These are phyloP conservation scores for Ophiostoma himal-ulmi DNA, from an alignment of 2,329 filamentous ascomycete genomes.

Conservation along the genomic window DNA sequence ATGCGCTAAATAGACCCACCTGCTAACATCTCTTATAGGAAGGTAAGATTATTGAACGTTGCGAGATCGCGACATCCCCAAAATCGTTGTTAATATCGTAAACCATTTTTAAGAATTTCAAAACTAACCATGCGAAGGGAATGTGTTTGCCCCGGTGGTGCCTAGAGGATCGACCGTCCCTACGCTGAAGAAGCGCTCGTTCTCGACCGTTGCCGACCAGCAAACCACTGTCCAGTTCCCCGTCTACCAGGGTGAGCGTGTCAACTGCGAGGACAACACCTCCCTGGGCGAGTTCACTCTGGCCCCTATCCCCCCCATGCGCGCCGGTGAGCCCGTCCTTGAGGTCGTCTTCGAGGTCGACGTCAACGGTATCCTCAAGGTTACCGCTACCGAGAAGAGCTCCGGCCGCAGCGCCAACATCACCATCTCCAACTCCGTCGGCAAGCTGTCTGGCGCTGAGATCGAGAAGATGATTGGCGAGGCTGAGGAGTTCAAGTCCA, in stretches of 20 bases:
- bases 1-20: not conserved
- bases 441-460: conserved; percentile 89
- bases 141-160: conserved; percentile 95
- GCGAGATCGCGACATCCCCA: not conserved
- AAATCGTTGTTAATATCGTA: not conserved
- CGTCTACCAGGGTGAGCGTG: conserved; percentile 91
- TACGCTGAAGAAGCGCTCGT: conserved; percentile 77
- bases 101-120: not conserved
- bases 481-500: conserved; percentile 97
- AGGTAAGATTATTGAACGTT: not conserved
- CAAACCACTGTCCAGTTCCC: conserved; percentile 86
- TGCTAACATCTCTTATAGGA: not conserved
- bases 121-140: conserved; percentile 46
- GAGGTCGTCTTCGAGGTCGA: conserved; percentile 99
- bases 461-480: conserved; percentile 98
- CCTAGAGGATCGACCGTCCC: conserved; percentile 71
- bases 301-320: conserved; percentile 79
- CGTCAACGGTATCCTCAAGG: conserved; percentile 99
- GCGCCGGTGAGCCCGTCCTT: conserved; percentile 90
- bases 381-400: conserved; percentile 98
- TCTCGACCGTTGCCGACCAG: conserved; percentile 76
- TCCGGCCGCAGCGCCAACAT: conserved; percentile 98
- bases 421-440: conserved; percentile 98
- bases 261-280: conserved; percentile 98
- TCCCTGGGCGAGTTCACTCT: conserved; percentile 96